phyloP scores from a whole-genome alignment of 2,329 filamentous ascomycete species.

The Cercospora sp. region DNA sequence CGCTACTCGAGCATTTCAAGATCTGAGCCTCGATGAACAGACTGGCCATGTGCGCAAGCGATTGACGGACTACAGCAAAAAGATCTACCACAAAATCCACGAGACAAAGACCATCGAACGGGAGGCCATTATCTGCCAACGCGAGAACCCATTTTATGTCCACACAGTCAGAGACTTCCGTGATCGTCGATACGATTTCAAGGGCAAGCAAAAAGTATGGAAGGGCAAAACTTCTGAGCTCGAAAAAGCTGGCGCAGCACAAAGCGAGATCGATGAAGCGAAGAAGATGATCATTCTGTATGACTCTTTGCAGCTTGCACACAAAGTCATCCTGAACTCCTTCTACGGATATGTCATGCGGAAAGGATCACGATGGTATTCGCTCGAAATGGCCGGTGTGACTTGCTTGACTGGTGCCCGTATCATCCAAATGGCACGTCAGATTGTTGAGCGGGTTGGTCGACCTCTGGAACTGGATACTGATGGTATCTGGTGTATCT shows the following conservation, averaged over 20 bases:
- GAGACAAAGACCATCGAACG: conserved; percentile 88
- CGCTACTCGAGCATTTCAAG: conserved; percentile 73
- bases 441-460: conserved; percentile 89
- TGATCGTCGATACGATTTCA: conserved; percentile 97
- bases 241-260: conserved; percentile 75
- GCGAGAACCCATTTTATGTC: conserved; percentile 98
- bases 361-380: conserved; percentile 98
- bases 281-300: conserved; percentile 99
- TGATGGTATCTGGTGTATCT: conserved; percentile 99
- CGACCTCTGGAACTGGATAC: conserved; percentile 93
- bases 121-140: conserved; percentile 96
- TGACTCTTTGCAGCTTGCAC: conserved; percentile 91
- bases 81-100: conserved; percentile 99
- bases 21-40: conserved; percentile 80
- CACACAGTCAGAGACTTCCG: conserved; percentile 94
- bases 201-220: conserved; percentile 97
- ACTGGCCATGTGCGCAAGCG: conserved; percentile 78
- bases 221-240: conserved; percentile 91
- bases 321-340: conserved; percentile 98
- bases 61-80: conserved; percentile 89
- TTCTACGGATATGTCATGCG: conserved; percentile 99
- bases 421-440: conserved; percentile 94
- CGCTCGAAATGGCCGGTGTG: conserved; percentile 98
- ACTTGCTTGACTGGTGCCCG: conserved; percentile 94
- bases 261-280: conserved; percentile 79